These are phyloP conservation scores for Rhodamnia argentea DNA, from an alignment of 345 rosid species.

Conservation along the genomic window DNA sequence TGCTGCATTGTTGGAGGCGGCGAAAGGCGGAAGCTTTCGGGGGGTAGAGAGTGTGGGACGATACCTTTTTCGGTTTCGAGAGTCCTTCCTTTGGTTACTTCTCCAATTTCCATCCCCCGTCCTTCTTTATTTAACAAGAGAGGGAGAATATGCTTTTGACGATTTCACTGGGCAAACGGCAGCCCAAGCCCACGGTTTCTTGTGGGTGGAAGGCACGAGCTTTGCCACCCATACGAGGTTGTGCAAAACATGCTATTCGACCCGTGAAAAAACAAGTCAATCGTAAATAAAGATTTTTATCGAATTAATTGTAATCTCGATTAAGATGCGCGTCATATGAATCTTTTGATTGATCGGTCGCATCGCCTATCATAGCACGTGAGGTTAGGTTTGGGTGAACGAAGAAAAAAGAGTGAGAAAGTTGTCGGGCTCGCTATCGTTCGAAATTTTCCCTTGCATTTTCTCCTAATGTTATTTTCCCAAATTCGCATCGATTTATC, in stretches of 20 bases:
- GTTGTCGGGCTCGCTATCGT: not conserved
- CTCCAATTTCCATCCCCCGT: not conserved
- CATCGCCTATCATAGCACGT: rapidly evolving
- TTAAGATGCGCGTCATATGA: rapidly evolving
- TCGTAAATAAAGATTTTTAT: rapidly evolving
- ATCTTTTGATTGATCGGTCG: rapidly evolving
- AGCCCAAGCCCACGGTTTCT: not conserved
- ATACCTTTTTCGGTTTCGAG: not conserved
- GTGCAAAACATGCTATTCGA: too few relatives aligned
- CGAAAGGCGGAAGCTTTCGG: not conserved
- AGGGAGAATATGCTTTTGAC: not conserved
- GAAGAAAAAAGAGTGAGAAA: not conserved
- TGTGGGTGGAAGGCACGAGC: not conserved
- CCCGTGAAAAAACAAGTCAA: not conserved
- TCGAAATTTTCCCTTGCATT: not conserved
- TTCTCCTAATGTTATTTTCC: not conserved
- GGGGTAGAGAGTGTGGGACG: not conserved
- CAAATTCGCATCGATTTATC: rapidly evolving
- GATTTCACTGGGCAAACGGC: not conserved
- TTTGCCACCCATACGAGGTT: not conserved
- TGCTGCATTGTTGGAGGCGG: not conserved
- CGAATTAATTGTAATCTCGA: not conserved
- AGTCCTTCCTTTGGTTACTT: not conserved
- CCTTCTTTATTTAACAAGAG: not conserved
- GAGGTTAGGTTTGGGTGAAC: not conserved